Evolutionary conservation across 805 yeast species (phyloP), one percentile per base, ranked within the genome.

Genomic region (Zygotorulaspora chibaensis): DNA sequence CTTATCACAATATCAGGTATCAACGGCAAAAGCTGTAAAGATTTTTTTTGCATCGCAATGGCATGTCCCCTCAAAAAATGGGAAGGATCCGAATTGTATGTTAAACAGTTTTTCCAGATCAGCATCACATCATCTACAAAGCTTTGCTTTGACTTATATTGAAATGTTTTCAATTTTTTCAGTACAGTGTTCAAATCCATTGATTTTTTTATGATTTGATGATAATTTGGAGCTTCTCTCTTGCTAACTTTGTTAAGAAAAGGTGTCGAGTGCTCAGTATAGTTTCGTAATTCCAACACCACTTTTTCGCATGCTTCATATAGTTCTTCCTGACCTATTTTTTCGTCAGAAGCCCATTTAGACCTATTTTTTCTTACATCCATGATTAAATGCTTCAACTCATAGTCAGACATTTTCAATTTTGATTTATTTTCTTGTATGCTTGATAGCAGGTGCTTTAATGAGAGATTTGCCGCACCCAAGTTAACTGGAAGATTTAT

Each of bases 251-350:
- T 87, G 67, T 90, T 93, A 54, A 93, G 72, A 60, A 93, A 93
- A 0, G 98, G 96, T 1, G 97, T 89, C 0, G 97, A 89, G 66
- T 93, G 98, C 59, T 93, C 97, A 0, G 99, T 91, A 55, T 84
- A 87, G 6, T 91, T 87, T 59, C 99, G 76, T 27, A 93, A 70
- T 57, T 93, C 98, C 52, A 83, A 70, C 0, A 91, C 90, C 1
- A 93, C 99, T 59, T 89, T 90, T 57, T 93, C 99, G 58, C 97
- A 91, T 0, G 97, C 96, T 56, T 95, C 99, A 60, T 93, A 93
- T 17, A 93, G 74, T 63, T 95, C 99, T 62, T 93, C 99, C 67
- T 93, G 99, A 6, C 99, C 99, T 36, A 93, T 82, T 50, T 86
- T 76, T 47, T 90, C 96, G 61, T 93, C 97, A 47, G 87, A 87